phyloP scores from a whole-genome alignment of 208 protist species.

The Crithidia acanthocephali region DNA sequence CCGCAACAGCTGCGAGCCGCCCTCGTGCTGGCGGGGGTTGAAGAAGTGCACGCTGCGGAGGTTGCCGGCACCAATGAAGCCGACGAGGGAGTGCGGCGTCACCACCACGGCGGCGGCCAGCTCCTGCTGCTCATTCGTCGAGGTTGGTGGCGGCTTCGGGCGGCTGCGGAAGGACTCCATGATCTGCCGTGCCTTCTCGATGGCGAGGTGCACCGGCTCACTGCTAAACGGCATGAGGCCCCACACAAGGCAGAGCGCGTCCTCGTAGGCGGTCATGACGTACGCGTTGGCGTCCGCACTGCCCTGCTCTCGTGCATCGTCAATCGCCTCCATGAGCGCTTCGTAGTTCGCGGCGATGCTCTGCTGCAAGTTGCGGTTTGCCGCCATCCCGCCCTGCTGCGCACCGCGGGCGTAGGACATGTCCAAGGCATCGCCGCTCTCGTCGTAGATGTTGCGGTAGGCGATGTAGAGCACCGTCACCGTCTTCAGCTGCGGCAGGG shows the following conservation, averaged over 20 bases:
- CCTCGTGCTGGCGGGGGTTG: slow-evolving; percentile 45
- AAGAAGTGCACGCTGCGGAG: slow-evolving; percentile 67
- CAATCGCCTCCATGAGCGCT: slow-evolving; percentile 54
- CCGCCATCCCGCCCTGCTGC: slow-evolving; percentile 14
- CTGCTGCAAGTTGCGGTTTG: slow-evolving; percentile 33
- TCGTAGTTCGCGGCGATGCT: slow-evolving; percentile 44
- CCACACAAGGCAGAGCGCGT: slow-evolving; percentile 70
- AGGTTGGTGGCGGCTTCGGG: slow-evolving; percentile 39
- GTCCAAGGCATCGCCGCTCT: neutral
- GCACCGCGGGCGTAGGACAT: neutral
- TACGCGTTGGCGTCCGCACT: slow-evolving; percentile 55
- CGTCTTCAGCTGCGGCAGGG: slow-evolving; percentile 58
- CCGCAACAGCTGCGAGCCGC: slow-evolving; percentile 45
- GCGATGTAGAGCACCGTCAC: slow-evolving; percentile 77
- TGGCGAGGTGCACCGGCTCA: slow-evolving; percentile 65
- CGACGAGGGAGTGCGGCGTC: slow-evolving; percentile 60
- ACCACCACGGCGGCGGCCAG: slow-evolving; percentile 63
- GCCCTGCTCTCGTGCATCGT: slow-evolving; percentile 37
- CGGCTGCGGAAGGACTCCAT: slow-evolving; percentile 49
- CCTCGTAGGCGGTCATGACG: slow-evolving; percentile 56
- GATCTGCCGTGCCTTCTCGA: slow-evolving; percentile 53
- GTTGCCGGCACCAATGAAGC: slow-evolving; percentile 45
- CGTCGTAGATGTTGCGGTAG: slow-evolving; percentile 53
- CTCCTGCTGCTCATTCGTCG: slow-evolving; percentile 34
- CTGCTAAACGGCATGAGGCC: slow-evolving; percentile 62